Base-by-base conservation (phyloP, 495 filamentous ascomycete species). In the Hamigera avellanea region DNA sequence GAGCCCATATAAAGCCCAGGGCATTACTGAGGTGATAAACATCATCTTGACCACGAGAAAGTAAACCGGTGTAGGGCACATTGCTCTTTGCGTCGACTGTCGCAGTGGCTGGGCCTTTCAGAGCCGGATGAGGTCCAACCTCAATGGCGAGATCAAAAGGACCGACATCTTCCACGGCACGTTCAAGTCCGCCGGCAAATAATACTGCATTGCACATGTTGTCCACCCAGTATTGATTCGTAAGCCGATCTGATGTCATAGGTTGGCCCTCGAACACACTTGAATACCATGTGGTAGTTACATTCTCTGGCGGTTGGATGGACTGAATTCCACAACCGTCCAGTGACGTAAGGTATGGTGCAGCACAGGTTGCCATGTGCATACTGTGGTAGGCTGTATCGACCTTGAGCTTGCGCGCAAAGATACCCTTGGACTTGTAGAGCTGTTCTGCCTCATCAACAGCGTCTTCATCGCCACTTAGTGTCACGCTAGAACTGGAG, bases 371-470 rank as follows among this genome's bases (percentile, higher is more conserved):
- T 6, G 53, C 33, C 65, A 72, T 72, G 15, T 68, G 61, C 5
- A 46, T 50, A 8, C 59, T 62, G 36, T 72, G 78, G 39, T 83
- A 83, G 0, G 78, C 78, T 1, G 59, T 67, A 21, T 70, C 60
- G 4, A 76, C 62, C 10, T 43, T 38, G 1, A 79, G 46, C 15
- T 56, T 47, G 2, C 64, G 46, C 0, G 57, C 54, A 32, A 74
- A 75, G 13, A 54, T 52, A 2, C 44, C 37, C 12, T 62, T 37
- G 3, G 38, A 41, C 0, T 50, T 40, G 0, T 76, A 35, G 2
- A 46, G 27, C 0, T 39, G 34, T 16, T 59, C 41, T 4, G 63
- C 49, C 1, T 53, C 25, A 1, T 63, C 35, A 8, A 79, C 50
- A 0, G 42, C 41, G 3, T 51, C 53, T 9, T 45, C 42, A 28